phyloP scores from a whole-genome alignment of 2,329 filamentous ascomycete species.

The Plectosphaerella plurivora region DNA sequence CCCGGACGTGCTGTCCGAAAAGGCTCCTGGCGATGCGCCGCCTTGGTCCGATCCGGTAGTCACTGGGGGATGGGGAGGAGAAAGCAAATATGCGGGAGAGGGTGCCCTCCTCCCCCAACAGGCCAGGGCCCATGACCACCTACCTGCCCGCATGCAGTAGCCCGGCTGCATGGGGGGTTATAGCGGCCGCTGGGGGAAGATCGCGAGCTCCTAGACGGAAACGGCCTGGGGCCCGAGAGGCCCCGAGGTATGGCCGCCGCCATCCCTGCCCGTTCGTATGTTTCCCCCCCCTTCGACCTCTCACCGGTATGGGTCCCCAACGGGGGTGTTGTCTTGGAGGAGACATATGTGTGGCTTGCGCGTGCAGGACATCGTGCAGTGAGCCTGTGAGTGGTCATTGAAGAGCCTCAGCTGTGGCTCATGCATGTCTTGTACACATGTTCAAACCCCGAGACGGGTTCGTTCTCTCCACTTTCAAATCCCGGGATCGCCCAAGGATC shows the following conservation, averaged over 20 bases:
- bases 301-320: not conserved
- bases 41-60: too few species aligned
- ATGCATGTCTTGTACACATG: not conserved
- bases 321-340: not conserved
- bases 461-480: not conserved
- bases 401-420: not conserved
- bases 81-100: too few species aligned
- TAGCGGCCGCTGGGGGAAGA: too few species aligned
- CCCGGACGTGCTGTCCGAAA: too few species aligned
- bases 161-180: too few species aligned
- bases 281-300: not conserved
- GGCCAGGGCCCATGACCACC: too few species aligned
- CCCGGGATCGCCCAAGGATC: not conserved
- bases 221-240: not conserved
- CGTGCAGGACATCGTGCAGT: not conserved
- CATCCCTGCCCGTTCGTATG: not conserved
- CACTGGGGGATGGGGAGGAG: too few species aligned
- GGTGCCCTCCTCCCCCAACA: too few species aligned
- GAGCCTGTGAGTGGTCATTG: not conserved
- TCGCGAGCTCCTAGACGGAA: not conserved
- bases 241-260: not conserved
- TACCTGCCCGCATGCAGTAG: too few species aligned
- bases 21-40: too few species aligned
- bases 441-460: not conserved
- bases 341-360: not conserved